Evolutionary conservation across 169 alveolate genomes (phyloP).

Genomic region (Eimeria tenella): DNA sequence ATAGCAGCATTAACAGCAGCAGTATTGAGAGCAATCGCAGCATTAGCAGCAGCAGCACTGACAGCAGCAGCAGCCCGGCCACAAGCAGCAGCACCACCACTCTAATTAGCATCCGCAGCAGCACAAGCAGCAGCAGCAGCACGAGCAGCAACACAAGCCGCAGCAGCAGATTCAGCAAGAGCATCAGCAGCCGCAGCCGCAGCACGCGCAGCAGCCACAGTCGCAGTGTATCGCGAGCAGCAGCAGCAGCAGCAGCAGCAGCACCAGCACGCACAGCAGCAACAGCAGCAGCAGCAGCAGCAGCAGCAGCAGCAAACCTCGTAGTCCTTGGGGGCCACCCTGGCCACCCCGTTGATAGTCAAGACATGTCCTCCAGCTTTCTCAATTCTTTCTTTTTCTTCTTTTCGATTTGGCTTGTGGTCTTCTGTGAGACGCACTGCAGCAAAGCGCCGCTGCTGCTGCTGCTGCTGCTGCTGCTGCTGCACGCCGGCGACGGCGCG

Average conservation of each 20-base stretch:
- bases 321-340: conserved; percentile 68
- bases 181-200: neutral
- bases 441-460: conserved; percentile 47
- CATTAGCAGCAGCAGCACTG: neutral
- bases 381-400: conserved; percentile 88
- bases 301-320: conserved; percentile 1
- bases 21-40: neutral
- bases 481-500: conserved; percentile 88
- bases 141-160: too few species aligned
- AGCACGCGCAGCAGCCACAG: too few species aligned
- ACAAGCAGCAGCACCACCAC: too few species aligned
- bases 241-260: conserved; percentile 2
- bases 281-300: neutral
- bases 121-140: too few species aligned
- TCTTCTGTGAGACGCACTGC: conserved; percentile 84
- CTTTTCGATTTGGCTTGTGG: conserved; percentile 92
- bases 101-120: too few species aligned
- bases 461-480: too few species aligned
- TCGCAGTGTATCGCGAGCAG: neutral
- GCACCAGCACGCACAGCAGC: neutral
- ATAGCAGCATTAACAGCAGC: too few species aligned
- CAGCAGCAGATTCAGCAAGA: too few species aligned
- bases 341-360: conserved; percentile 48
- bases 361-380: conserved; percentile 91
- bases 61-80: neutral